Conservation (phyloP, 2,329 filamentous ascomycete genomes). For the Xylariaceae sp. region DNA sequence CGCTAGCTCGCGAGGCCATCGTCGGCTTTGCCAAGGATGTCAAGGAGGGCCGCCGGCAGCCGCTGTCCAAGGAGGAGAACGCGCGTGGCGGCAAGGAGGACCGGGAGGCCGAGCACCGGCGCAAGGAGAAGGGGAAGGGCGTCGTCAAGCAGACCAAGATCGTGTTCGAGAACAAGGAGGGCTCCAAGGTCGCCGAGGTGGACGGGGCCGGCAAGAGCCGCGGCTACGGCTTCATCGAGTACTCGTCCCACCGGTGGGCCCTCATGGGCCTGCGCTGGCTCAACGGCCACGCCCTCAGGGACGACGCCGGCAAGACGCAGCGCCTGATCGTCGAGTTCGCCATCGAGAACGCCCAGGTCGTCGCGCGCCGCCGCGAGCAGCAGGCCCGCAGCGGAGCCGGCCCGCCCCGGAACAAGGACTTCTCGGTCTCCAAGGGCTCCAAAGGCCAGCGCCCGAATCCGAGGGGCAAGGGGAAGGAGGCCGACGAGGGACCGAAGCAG, state of each 20-base stretch:
- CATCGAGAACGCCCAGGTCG: slow-evolving; percentile 94
- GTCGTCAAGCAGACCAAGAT: slow-evolving; percentile 93
- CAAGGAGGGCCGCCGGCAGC: slow-evolving; percentile 65
- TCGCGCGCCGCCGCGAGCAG: slow-evolving; percentile 65
- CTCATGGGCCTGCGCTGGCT: slow-evolving; percentile 92
- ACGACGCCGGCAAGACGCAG: slow-evolving; percentile 68
- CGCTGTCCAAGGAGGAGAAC: slow-evolving; percentile 84
- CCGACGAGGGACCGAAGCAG: slow-evolving; percentile 9
- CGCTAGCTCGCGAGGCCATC: slow-evolving; percentile 81
- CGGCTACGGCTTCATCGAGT: slow-evolving; percentile 97
- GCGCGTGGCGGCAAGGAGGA: slow-evolving; percentile 72
- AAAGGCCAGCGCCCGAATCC: slow-evolving; percentile 4
- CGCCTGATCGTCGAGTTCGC: slow-evolving; percentile 93
- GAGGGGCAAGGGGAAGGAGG: slow-evolving; percentile 9
- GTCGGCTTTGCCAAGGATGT: slow-evolving; percentile 91
- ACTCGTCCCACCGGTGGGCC: slow-evolving; percentile 85
- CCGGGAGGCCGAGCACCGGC: slow-evolving; percentile 68
- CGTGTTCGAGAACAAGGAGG: slow-evolving; percentile 81
- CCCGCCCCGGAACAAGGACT: slow-evolving; percentile 22
- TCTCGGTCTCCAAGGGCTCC: slow-evolving; percentile 26
- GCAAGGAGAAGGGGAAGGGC: slow-evolving; percentile 73
- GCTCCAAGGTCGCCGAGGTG: slow-evolving; percentile 72
- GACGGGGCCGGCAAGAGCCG: slow-evolving; percentile 74
- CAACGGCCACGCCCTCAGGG: slow-evolving; percentile 64
- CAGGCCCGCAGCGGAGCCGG: slow-evolving; percentile 21